These are phyloP conservation scores for Trichoderma koningiopsis DNA, from an alignment of 2,329 filamentous ascomycete genomes.

Conservation along the genomic window DNA sequence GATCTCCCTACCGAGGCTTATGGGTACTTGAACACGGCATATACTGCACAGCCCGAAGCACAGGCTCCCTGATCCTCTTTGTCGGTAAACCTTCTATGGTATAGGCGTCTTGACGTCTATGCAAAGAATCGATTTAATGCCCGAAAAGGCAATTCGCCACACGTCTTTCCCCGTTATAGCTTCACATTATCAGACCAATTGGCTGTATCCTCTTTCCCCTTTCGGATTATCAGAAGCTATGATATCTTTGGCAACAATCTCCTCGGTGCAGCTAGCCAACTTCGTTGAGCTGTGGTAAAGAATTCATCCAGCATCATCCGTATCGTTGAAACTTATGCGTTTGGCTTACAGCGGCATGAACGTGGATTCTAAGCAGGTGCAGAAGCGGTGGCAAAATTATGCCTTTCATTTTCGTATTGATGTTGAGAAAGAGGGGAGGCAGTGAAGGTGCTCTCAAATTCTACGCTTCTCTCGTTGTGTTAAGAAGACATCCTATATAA, in stretches of 20 bases:
- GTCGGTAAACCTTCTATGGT: slow-evolving; percentile 7
- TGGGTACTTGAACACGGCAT: not conserved
- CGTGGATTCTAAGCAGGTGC: not conserved
- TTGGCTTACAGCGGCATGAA: slow-evolving; percentile 12
- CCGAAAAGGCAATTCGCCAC: not conserved
- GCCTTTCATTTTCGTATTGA: not conserved
- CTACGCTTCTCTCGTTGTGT: not conserved
- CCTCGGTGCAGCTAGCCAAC: not conserved
- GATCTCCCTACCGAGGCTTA: slow-evolving; percentile 3
- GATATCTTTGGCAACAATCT: not conserved
- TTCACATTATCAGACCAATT: not conserved
- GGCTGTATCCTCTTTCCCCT: not conserved
- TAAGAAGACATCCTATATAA: not conserved
- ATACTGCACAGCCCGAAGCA: not conserved
- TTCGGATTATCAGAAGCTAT: not conserved
- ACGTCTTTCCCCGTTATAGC: not conserved
- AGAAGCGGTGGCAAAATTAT: slow-evolving; percentile 1
- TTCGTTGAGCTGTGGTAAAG: slow-evolving; percentile 5
- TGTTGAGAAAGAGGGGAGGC: not conserved
- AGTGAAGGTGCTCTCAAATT: not conserved
- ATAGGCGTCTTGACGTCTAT: not conserved
- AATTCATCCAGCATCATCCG: not conserved
- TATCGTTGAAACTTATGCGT: slow-evolving; percentile 8
- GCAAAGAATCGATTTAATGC: not conserved
- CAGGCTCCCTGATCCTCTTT: not conserved